These are phyloP conservation scores for Colletotrichum somersetense DNA, from an alignment of 2,329 filamentous ascomycete species.

Conservation along the genomic window DNA sequence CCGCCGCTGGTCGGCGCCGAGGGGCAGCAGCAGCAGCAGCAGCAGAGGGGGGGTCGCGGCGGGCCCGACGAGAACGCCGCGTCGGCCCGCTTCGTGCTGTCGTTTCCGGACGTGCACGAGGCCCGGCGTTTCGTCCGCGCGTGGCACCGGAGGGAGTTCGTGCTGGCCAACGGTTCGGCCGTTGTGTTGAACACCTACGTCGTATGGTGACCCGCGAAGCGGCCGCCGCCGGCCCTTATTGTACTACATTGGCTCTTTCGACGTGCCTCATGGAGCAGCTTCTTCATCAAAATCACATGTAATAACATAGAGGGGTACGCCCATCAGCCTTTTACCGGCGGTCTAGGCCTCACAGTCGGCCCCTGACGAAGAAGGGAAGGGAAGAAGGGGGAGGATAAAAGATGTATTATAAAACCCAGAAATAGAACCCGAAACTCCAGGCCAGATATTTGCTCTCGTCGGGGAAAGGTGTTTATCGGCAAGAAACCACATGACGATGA, in stretches of 20 bases:
- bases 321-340: neutral
- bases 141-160: conserved; percentile 55
- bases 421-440: conserved; percentile 62
- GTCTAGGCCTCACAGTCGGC: neutral
- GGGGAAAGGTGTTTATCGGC: conserved; percentile 37
- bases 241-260: neutral
- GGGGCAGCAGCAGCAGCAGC: neutral
- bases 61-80: conserved; percentile 23
- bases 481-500: conserved; percentile 33
- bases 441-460: conserved; percentile 59
- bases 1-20: conserved; percentile 9
- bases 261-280: neutral
- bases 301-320: neutral
- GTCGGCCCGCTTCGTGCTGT: conserved; percentile 50
- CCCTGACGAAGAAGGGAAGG: neutral
- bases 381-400: conserved; percentile 7
- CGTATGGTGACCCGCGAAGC: conserved; percentile 27
- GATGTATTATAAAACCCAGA: conserved; percentile 56
- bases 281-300: neutral
- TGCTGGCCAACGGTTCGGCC: conserved; percentile 8
- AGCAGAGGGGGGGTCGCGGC: neutral
- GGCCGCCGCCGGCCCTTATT: neutral
- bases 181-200: conserved; percentile 34
- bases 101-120: conserved; percentile 48
- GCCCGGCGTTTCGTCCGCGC: conserved; percentile 56